Evolutionary conservation across 148 eudicot species (phyloP).

Genomic region (Bassia scoparia): DNA sequence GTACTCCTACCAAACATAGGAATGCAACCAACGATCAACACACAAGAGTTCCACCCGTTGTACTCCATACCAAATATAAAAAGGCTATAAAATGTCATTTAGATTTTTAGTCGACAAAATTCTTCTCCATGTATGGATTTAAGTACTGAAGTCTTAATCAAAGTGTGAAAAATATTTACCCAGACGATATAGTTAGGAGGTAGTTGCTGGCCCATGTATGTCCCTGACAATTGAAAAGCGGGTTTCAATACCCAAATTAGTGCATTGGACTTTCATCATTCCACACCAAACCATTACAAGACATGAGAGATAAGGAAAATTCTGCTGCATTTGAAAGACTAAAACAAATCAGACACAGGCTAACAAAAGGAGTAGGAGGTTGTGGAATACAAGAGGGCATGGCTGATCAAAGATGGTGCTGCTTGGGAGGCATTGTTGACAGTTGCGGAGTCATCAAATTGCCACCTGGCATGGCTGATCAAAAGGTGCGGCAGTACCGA

Average conservation of each 20-base stretch:
- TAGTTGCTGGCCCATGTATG: slow-evolving; percentile 54
- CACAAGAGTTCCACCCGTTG: background rate
- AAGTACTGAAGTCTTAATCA: background rate
- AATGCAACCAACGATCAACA: background rate
- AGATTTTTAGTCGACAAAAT: background rate
- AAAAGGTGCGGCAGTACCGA: slow-evolving; percentile 37
- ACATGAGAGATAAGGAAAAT: background rate
- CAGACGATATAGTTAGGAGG: slow-evolving; percentile 40
- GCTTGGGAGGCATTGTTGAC: slow-evolving; percentile 40
- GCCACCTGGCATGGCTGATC: slow-evolving; percentile 1
- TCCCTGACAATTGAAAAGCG: slow-evolving; percentile 40
- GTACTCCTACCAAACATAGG: no score
- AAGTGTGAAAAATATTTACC: slow-evolving; percentile 41
- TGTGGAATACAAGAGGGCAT: slow-evolving; percentile 28
- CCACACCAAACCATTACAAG: background rate
- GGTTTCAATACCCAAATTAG: slow-evolving; percentile 12
- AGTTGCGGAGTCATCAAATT: slow-evolving; percentile 44
- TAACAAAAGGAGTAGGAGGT: background rate
- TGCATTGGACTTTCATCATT: background rate
- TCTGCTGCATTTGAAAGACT: background rate
- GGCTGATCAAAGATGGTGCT: slow-evolving; percentile 42
- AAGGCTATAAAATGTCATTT: background rate
- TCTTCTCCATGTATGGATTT: background rate
- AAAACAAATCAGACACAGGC: background rate
- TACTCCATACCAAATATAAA: background rate